phyloP scores from a whole-genome alignment of 495 filamentous ascomycete species.

The Xylaria telfairii region DNA sequence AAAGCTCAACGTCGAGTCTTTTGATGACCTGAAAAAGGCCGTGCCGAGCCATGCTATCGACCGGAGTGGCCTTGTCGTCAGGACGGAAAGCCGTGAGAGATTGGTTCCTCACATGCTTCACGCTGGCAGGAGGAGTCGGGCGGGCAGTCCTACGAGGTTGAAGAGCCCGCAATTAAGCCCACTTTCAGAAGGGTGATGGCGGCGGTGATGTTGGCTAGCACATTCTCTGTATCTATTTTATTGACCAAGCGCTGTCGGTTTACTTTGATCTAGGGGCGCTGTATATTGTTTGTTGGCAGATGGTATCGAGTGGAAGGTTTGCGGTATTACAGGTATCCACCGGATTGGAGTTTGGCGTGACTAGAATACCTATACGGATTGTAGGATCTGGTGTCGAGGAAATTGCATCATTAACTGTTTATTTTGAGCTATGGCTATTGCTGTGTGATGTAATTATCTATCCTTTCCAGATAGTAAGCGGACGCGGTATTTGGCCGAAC shows the following conservation, averaged over 20 bases:
- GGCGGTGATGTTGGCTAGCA: no score
- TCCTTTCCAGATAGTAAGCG: neutral
- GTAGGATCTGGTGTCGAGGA: neutral
- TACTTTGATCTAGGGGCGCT: constrained; percentile 21
- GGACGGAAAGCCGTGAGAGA: constrained; percentile 83
- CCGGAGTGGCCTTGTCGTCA: constrained; percentile 73
- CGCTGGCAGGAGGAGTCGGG: constrained; percentile 62
- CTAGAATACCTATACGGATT: constrained; percentile 2
- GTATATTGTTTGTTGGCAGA: constrained; percentile 7
- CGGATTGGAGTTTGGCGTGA: constrained; percentile 29
- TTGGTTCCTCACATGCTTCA: constrained; percentile 56
- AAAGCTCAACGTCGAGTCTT: constrained; percentile 65
- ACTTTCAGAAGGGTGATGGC: constrained; percentile 45
- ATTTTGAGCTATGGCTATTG: neutral
- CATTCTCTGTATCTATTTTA: constrained; percentile 34
- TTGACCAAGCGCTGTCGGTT: constrained; percentile 4
- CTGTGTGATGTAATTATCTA: neutral
- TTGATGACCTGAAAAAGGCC: constrained; percentile 59
- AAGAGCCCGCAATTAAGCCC: constrained; percentile 68
- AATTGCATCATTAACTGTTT: constrained; percentile 8
- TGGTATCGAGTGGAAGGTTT: neutral
- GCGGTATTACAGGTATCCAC: constrained; percentile 20
- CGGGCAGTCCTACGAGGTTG: constrained; percentile 67
- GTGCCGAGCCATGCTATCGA: constrained; percentile 66
- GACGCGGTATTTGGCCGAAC: neutral